These are phyloP conservation scores for Ogataea glucozyma DNA, from an alignment of 805 yeast species.

Conservation along the genomic window DNA sequence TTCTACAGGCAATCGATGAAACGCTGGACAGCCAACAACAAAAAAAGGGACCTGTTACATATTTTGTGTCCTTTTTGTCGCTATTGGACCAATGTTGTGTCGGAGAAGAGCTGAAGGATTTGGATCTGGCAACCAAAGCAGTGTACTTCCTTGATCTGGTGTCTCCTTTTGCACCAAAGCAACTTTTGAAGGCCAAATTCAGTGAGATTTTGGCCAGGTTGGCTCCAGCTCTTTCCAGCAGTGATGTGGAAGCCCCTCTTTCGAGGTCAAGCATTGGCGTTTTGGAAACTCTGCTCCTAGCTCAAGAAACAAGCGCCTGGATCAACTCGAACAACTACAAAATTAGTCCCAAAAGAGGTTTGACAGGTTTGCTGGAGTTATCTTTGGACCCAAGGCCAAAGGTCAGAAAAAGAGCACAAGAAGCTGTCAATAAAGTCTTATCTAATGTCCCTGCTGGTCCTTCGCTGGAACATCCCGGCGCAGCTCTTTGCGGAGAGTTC, in stretches of 20 bases:
- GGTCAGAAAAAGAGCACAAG: constrained; percentile 92
- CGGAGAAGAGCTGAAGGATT: constrained; percentile 55
- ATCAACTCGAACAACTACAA: constrained; percentile 47
- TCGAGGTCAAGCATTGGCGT: constrained; percentile 84
- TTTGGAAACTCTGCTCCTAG: constrained; percentile 72
- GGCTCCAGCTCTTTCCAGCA: constrained; percentile 75
- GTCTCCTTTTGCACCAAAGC: constrained; percentile 69
- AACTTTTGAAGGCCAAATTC: constrained; percentile 71
- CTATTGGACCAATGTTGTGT: constrained; percentile 71
- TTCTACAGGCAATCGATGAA: constrained; percentile 88
- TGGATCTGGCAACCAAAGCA: constrained; percentile 67
- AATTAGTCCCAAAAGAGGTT: constrained; percentile 77
- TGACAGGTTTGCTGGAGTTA: constrained; percentile 73
- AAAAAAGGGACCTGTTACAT: constrained; percentile 69
- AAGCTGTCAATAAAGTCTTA: constrained; percentile 71
- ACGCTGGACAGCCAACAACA: constrained; percentile 69
- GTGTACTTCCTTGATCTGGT: constrained; percentile 81
- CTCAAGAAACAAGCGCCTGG: constrained; percentile 86
- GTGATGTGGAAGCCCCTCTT: constrained; percentile 74
- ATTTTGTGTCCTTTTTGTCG: constrained; percentile 81
- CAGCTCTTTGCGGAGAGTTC: constrained; percentile 66
- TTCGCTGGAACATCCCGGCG: constrained; percentile 73
- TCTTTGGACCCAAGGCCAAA: constrained; percentile 90
- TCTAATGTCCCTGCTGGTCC: constrained; percentile 75
- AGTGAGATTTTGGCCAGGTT: constrained; percentile 74